Conservation (phyloP, 805 yeast genomes). For the Sugiyamaella americana region DNA sequence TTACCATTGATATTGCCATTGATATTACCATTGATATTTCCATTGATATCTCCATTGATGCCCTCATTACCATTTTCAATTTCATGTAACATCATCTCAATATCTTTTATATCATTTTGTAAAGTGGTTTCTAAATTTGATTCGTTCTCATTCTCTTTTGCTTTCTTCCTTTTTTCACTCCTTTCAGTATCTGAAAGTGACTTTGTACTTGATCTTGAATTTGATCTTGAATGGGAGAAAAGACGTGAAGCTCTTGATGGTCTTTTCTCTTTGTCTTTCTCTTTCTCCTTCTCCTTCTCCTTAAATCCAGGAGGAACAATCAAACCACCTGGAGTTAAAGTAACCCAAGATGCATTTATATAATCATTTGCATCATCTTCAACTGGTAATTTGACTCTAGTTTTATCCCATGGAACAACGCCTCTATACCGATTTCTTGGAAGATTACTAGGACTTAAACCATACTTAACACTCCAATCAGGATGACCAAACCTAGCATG, state of each 20-base stretch:
- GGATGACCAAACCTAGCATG: conserved; percentile 24
- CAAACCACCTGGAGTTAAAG: conserved; percentile 32
- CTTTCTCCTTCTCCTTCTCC: conserved; percentile 6
- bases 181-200: no score
- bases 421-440: conserved; percentile 54
- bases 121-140: no score
- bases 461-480: conserved; percentile 23
- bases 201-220: not conserved
- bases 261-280: not conserved
- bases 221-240: not conserved
- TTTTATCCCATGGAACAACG: conserved; percentile 60
- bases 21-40: no score
- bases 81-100: no score
- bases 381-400: conserved; percentile 42
- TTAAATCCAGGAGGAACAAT: not conserved
- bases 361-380: conserved; percentile 43
- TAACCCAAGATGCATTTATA: conserved; percentile 79
- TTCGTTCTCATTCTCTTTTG: no score
- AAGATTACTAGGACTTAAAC: conserved; percentile 20
- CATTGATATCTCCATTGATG: no score
- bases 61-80: not conserved
- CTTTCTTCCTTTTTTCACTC: no score
- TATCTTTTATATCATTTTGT: no score
- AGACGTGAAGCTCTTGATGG: not conserved
- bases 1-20: no score